These are phyloP conservation scores for Babesia gibsoni DNA, from an alignment of 169 alveolate genomes.

Conservation along the genomic window DNA sequence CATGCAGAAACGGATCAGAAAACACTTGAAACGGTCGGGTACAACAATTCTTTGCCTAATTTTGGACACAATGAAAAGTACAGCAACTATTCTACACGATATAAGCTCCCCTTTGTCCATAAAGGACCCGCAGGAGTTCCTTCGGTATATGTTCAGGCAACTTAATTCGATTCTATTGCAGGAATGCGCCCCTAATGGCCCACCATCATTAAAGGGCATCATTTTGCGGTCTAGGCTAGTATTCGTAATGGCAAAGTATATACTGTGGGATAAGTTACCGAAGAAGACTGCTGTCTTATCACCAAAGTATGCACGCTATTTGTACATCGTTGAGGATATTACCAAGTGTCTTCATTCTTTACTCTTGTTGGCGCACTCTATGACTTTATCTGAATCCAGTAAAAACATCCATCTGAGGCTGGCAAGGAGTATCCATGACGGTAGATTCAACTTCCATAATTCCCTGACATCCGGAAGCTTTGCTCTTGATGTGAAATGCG, in stretches of 20 bases:
- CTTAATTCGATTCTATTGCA: conserved; percentile 1
- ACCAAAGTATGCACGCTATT: not conserved
- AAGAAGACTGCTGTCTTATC: not conserved
- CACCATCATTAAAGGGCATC: not conserved
- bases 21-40: not conserved
- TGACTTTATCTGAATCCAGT: not conserved
- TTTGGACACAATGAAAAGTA: not conserved
- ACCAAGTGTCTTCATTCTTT: not conserved
- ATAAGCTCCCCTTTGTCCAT: not conserved
- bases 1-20: not conserved
- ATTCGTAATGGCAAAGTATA: conserved; percentile 8
- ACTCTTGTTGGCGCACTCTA: not conserved
- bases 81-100: not conserved
- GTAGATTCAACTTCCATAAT: conserved; percentile 18
- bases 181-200: not conserved
- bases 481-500: not conserved
- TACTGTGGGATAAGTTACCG: conserved; percentile 1
- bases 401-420: conserved; percentile 1
- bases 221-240: not conserved
- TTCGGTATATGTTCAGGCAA: not conserved
- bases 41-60: not conserved
- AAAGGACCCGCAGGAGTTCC: not conserved
- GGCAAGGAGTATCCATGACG: not conserved
- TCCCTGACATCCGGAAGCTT: not conserved
- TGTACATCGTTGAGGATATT: not conserved